Percentiles rank a stretch among this genome's conserved stretches.
Evolutionary conservation across 108 stramenopile genomes (phyloP).

Genomic region (Epithemia pelagica): DNA sequence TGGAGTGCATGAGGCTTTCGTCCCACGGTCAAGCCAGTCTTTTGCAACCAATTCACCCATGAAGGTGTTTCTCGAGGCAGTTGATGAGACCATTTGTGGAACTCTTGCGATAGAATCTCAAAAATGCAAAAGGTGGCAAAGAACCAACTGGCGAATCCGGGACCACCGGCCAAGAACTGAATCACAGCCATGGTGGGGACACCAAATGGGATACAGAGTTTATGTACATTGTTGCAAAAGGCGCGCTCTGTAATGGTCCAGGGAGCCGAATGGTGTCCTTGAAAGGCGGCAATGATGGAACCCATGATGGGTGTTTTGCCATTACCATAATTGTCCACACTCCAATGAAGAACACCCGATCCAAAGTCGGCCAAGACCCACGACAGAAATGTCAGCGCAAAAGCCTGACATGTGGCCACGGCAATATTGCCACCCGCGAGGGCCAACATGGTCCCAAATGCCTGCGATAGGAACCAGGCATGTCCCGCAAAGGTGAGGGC

Average conservation of each 20-base stretch:
- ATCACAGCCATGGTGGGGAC: conserved; percentile 47
- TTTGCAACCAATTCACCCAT: conserved; percentile 58
- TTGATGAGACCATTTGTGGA: conserved; percentile 89
- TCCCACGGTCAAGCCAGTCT: conserved; percentile 47
- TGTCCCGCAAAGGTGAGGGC: conserved; percentile 49
- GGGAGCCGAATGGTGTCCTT: conserved; percentile 90
- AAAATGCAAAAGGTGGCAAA: conserved; percentile 60
- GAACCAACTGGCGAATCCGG: conserved; percentile 45
- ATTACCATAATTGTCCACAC: conserved; percentile 94
- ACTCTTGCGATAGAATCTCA: conserved; percentile 81
- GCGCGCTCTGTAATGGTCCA: conserved; percentile 93
- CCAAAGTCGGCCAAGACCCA: conserved; percentile 80
- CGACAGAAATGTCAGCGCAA: conserved; percentile 29
- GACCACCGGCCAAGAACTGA: conserved; percentile 20
- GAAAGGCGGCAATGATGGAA: conserved; percentile 90
- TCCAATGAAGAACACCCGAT: conserved; percentile 87
- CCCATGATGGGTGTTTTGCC: conserved; percentile 87
- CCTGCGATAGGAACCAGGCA: conserved; percentile 33
- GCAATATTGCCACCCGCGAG: conserved; percentile 29
- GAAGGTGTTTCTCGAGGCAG: conserved; percentile 41
- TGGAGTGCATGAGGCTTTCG: conserved; percentile 82
- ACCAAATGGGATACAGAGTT: conserved; percentile 79
- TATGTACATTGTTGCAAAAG: conserved; percentile 91
- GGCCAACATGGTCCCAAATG: conserved; percentile 23
- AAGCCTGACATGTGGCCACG: conserved; percentile 22